A percentile compares a stretch with the other conserved stretches of the same genome.
These are phyloP conservation scores for Karstenula rhodostoma DNA, from an alignment of 2,329 filamentous ascomycete genomes.

Conservation along the genomic window DNA sequence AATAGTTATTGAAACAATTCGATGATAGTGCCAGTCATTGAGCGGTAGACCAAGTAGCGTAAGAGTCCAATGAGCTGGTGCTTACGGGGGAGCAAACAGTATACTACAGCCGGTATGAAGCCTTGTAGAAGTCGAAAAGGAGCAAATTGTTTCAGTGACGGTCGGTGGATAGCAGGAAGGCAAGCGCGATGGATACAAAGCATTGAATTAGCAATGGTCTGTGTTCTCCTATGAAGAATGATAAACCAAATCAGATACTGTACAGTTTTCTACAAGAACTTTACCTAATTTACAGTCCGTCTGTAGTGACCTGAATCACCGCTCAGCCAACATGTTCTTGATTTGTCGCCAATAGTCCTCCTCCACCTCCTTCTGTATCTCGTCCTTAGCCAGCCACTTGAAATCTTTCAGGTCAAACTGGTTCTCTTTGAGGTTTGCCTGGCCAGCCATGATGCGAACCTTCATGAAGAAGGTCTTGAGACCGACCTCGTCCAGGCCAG, in stretches of 20 bases:
- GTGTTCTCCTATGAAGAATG: neutral
- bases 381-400: constrained; percentile 90
- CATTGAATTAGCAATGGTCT: neutral
- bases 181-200: neutral
- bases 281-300: constrained; percentile 19
- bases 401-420: constrained; percentile 79
- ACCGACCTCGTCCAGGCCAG: constrained; percentile 60
- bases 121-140: neutral
- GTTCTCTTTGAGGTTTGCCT: constrained; percentile 80
- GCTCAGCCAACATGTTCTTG: constrained; percentile 82
- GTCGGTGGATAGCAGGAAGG: neutral
- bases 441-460: constrained; percentile 95
- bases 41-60: neutral
- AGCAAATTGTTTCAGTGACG: neutral
- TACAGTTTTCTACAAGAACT: constrained; percentile 28
- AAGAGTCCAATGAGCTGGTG: neutral
- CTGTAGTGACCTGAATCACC: constrained; percentile 63
- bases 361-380: constrained; percentile 74
- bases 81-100: neutral
- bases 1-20: neutral
- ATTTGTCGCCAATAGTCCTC: constrained; percentile 76
- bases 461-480: constrained; percentile 97
- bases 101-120: neutral
- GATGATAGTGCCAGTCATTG: neutral
- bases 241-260: constrained; percentile 16